These are phyloP conservation scores for Puccinia novopanici DNA, from an alignment of 1,284 basidiomycete species.

Conservation along the genomic window DNA sequence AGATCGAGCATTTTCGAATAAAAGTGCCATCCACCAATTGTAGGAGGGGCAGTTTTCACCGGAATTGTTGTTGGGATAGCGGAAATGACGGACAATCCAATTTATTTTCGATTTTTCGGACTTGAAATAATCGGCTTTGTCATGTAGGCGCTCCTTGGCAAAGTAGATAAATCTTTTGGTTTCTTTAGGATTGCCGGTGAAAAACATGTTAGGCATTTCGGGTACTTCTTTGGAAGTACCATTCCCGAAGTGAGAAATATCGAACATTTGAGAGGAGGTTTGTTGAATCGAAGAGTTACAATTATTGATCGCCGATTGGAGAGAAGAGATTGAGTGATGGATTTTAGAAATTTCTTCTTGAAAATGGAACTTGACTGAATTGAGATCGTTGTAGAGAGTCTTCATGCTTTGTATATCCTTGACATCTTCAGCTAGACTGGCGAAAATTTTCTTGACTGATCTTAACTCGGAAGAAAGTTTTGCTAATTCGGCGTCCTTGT, in stretches of 20 bases:
- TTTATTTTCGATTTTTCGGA: slow-evolving; percentile 17
- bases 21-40: slow-evolving; percentile 30
- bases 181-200: slow-evolving; percentile 1
- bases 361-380: neutral
- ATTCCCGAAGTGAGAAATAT: neutral
- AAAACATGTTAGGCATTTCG: neutral
- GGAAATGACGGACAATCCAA: neutral
- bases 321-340: neutral
- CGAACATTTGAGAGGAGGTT: too few relatives aligned
- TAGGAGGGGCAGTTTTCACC: neutral
- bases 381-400: neutral
- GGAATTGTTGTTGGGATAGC: neutral
- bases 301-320: neutral
- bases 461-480: neutral
- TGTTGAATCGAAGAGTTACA: neutral
- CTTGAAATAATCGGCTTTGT: neutral
- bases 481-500: neutral
- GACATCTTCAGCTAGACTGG: neutral
- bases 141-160: neutral
- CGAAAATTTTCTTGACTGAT: neutral
- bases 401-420: slow-evolving; percentile 21
- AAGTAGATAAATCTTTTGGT: slow-evolving; percentile 12
- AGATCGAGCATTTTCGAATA: slow-evolving; percentile 1
- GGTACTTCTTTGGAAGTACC: neutral
- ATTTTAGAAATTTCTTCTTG: neutral